These are phyloP conservation scores for Candida anglica DNA, from an alignment of 805 yeast species.

Conservation along the genomic window DNA sequence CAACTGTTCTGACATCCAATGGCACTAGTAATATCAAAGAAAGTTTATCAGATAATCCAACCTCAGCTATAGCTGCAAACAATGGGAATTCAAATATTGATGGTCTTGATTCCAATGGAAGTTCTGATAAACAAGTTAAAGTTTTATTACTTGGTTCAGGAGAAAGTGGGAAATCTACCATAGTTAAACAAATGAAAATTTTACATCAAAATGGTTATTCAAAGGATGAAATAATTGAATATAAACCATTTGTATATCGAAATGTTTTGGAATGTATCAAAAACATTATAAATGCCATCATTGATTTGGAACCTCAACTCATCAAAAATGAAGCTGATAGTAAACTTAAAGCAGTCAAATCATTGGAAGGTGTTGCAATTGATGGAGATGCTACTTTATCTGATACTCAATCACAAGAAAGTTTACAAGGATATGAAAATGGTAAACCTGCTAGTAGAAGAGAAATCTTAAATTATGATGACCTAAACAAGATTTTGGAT, in stretches of 20 bases:
- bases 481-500: slow-evolving; percentile 41
- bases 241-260: slow-evolving; percentile 73
- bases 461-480: slow-evolving; percentile 25
- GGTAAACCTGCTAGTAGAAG: slow-evolving; percentile 7
- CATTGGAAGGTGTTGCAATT: slow-evolving; percentile 1
- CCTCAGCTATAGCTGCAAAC: too few species aligned
- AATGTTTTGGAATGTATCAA: slow-evolving; percentile 77
- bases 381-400: slow-evolving; percentile 5
- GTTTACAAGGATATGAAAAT: slow-evolving; percentile 2
- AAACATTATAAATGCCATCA: slow-evolving; percentile 63
- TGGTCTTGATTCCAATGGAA: background rate
- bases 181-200: slow-evolving; percentile 78
- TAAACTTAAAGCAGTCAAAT: slow-evolving; percentile 4
- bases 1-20: too few species aligned
- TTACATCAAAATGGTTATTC: slow-evolving; percentile 69
- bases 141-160: slow-evolving; percentile 85
- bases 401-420: slow-evolving; percentile 2
- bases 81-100: background rate
- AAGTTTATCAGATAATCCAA: too few species aligned
- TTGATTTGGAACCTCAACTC: slow-evolving; percentile 43
- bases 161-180: slow-evolving; percentile 78
- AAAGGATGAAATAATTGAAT: slow-evolving; percentile 67
- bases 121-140: slow-evolving; percentile 50
- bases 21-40: too few species aligned
- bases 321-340: slow-evolving; percentile 14